These are phyloP conservation scores for Delitschia confertaspora DNA, from an alignment of 495 filamentous ascomycete species.

Conservation along the genomic window DNA sequence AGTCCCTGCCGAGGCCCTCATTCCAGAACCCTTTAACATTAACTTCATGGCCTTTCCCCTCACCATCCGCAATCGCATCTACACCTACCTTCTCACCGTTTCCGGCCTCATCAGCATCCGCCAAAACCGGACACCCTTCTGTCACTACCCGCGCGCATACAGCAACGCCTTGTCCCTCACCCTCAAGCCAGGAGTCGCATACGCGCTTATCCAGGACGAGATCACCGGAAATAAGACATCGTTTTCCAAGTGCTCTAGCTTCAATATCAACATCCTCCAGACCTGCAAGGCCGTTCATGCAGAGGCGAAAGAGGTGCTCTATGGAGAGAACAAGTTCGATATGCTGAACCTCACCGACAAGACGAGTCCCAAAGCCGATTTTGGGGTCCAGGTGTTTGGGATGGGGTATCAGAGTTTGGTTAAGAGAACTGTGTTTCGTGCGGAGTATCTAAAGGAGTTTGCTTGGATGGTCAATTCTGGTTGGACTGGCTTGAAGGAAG, in stretches of 20 bases:
- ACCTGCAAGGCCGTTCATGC: constrained; percentile 3
- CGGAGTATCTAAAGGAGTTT: neutral
- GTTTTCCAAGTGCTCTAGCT: neutral
- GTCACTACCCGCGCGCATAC: neutral
- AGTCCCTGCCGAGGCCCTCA: no score
- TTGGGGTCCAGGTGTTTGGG: constrained; percentile 5
- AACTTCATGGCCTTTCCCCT: constrained; percentile 10
- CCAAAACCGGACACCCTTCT: constrained; percentile 6
- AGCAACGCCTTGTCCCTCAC: neutral
- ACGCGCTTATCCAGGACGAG: neutral
- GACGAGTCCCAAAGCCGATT: constrained; percentile 6
- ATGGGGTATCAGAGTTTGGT: constrained; percentile 1
- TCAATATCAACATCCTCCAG: constrained; percentile 6
- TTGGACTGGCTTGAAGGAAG: neutral
- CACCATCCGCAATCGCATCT: constrained; percentile 5
- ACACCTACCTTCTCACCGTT: constrained; percentile 3
- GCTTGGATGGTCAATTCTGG: constrained; percentile 3
- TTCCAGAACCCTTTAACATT: neutral
- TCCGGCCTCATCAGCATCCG: constrained; percentile 9
- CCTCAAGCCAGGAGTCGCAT: constrained; percentile 10
- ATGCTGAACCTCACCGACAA: constrained; percentile 2
- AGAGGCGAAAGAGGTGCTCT: constrained; percentile 11
- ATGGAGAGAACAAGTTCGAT: constrained; percentile 12
- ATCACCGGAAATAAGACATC: neutral
- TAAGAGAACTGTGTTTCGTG: constrained; percentile 1